A percentile compares a stretch with the other conserved stretches of the same genome.
phyloP scores from a whole-genome alignment of 1,284 basidiomycete genomes.

The Albatrellus sp. region DNA sequence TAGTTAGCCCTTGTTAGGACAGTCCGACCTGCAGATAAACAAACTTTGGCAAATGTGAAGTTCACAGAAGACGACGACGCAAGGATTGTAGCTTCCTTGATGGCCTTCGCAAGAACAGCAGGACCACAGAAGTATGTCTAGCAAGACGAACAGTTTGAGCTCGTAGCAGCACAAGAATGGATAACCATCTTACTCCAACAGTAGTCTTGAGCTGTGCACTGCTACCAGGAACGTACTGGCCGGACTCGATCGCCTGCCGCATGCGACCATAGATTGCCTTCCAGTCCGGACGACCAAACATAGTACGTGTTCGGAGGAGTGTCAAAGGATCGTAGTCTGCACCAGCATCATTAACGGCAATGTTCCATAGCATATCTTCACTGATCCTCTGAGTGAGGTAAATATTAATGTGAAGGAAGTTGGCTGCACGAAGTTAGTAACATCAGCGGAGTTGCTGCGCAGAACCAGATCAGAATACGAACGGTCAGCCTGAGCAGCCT shows the following conservation, averaged over 20 bases:
- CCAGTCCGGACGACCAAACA: slow-evolving; percentile 85
- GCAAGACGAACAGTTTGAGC: slow-evolving; percentile 6
- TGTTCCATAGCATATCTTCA: slow-evolving; percentile 83
- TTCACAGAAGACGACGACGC: slow-evolving; percentile 43
- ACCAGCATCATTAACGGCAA: slow-evolving; percentile 76
- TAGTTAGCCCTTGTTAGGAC: background rate
- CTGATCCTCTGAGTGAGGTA: slow-evolving; percentile 81
- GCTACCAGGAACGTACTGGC: slow-evolving; percentile 67
- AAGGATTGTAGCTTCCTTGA: slow-evolving; percentile 55
- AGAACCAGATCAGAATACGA: slow-evolving; percentile 19
- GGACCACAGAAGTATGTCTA: slow-evolving; percentile 84
- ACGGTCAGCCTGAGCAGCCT: slow-evolving; percentile 76
- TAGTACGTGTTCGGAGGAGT: slow-evolving; percentile 70
- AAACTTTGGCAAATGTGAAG: slow-evolving; percentile 73
- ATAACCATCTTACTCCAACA: slow-evolving; percentile 49
- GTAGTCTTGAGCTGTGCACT: slow-evolving; percentile 69
- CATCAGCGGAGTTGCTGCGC: background rate
- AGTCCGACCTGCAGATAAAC: slow-evolving; percentile 1
- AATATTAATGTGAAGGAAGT: slow-evolving; percentile 83
- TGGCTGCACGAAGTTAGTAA: slow-evolving; percentile 33
- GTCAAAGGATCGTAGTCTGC: slow-evolving; percentile 78
- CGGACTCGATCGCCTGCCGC: slow-evolving; percentile 61
- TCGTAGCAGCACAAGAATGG: background rate
- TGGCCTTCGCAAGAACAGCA: slow-evolving; percentile 53
- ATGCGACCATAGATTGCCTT: slow-evolving; percentile 64